These are phyloP conservation scores for Abrus precatorius DNA, from an alignment of 306 rosid species.

Conservation along the genomic window DNA sequence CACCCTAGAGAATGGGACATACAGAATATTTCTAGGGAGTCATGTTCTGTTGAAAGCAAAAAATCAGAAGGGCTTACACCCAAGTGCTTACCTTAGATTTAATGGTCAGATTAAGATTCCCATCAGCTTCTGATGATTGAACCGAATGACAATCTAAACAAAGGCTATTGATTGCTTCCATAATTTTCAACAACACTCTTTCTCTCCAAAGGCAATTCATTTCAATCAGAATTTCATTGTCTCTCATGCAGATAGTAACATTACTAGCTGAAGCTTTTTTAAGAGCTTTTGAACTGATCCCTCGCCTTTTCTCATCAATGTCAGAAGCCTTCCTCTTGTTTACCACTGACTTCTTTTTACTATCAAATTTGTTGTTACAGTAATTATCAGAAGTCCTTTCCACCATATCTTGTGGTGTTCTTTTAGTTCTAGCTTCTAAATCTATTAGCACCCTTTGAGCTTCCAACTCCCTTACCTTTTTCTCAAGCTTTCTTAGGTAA, in stretches of 20 bases:
- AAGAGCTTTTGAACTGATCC: slow-evolving; percentile 41
- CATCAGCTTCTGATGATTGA: slow-evolving; percentile 74
- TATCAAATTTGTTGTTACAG: slow-evolving; percentile 55
- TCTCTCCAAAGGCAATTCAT: slow-evolving; percentile 66
- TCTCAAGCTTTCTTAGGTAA: slow-evolving; percentile 78
- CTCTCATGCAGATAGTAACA: slow-evolving; percentile 55
- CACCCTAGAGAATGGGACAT: too few relatives aligned
- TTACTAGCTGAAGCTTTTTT: slow-evolving; percentile 49
- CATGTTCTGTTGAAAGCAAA: slow-evolving; percentile 11
- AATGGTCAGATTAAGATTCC: slow-evolving; percentile 67
- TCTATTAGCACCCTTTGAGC: slow-evolving; percentile 50
- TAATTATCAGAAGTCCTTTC: slow-evolving; percentile 76
- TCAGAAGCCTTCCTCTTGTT: slow-evolving; percentile 81
- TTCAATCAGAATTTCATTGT: slow-evolving; percentile 65
- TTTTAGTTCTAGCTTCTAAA: slow-evolving; percentile 57
- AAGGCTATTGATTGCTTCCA: slow-evolving; percentile 68
- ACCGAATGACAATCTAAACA: slow-evolving; percentile 72
- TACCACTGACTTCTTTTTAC: slow-evolving; percentile 55
- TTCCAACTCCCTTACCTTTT: slow-evolving; percentile 75
- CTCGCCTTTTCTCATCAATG: slow-evolving; percentile 56
- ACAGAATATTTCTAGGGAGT: too few relatives aligned
- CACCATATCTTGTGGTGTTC: slow-evolving; percentile 62
- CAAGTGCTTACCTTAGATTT: slow-evolving; percentile 68
- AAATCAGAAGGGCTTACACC: not conserved
- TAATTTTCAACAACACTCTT: slow-evolving; percentile 68